phyloP scores from a whole-genome alignment of 805 yeast genomes.

The Ogataea siamensis region DNA sequence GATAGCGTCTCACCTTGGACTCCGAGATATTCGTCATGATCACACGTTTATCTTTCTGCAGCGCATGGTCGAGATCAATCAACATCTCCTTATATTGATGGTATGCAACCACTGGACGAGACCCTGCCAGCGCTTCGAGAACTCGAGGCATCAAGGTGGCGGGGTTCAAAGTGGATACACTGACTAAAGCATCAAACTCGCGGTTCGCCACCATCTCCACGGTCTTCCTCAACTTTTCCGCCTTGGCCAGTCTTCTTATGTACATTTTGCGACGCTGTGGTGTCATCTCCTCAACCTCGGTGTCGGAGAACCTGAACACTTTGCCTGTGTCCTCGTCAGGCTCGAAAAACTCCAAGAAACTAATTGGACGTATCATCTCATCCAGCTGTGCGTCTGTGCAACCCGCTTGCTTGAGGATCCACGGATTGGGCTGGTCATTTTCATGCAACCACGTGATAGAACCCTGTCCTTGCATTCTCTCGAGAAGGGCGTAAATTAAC shows the following conservation, averaged over 20 bases:
- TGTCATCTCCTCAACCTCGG: slow-evolving; percentile 53
- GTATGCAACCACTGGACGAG: slow-evolving; percentile 83
- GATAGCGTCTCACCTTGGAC: slow-evolving; percentile 80
- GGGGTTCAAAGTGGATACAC: slow-evolving; percentile 70
- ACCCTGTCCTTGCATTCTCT: slow-evolving; percentile 82
- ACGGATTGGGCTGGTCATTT: slow-evolving; percentile 86
- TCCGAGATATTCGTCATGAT: slow-evolving; percentile 83
- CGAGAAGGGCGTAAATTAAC: slow-evolving; percentile 80
- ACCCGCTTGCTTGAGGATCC: slow-evolving; percentile 65
- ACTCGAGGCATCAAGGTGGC: slow-evolving; percentile 61
- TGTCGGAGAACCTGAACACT: slow-evolving; percentile 45
- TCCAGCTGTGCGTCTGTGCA: slow-evolving; percentile 51
- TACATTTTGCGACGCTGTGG: slow-evolving; percentile 64
- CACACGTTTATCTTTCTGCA: slow-evolving; percentile 64
- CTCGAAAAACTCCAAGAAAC: slow-evolving; percentile 75
- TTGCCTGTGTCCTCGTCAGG: slow-evolving; percentile 60
- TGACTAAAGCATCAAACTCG: slow-evolving; percentile 71
- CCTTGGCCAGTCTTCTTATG: slow-evolving; percentile 59
- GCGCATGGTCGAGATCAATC: slow-evolving; percentile 67
- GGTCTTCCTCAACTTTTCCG: slow-evolving; percentile 46
- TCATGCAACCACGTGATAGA: slow-evolving; percentile 76
- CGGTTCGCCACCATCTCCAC: slow-evolving; percentile 49
- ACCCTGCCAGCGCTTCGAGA: slow-evolving; percentile 70
- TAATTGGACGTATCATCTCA: slow-evolving; percentile 63
- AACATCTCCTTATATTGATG: slow-evolving; percentile 78